Conservation (phyloP, 140 eudicot species). For the Anethum foeniculum region DNA sequence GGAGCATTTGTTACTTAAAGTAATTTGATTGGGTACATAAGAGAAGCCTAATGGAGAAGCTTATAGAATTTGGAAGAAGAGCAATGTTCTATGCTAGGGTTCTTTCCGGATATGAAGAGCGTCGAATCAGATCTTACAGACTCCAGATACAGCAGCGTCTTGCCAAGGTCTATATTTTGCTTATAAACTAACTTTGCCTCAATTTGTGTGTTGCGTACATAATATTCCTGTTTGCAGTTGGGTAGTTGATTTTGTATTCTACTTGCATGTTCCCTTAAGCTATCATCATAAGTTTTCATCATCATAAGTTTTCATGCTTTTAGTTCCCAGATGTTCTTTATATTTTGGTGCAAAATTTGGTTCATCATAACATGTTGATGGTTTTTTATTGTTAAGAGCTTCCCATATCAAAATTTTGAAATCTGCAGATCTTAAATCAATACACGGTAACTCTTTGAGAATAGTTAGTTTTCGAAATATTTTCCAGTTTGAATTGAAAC, state of each 20-base stretch:
- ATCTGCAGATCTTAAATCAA: background rate
- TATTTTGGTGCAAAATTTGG: background rate
- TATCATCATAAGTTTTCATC: background rate
- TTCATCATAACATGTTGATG: background rate
- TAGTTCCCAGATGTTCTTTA: background rate
- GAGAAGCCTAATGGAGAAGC: conserved; percentile 34
- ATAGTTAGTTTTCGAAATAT: background rate
- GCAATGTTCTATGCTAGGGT: conserved; percentile 81
- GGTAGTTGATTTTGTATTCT: background rate
- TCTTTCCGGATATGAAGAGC: conserved; percentile 83
- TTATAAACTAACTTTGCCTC: background rate
- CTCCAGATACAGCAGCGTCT: conserved; percentile 27
- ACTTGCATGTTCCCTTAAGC: background rate
- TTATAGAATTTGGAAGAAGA: conserved; percentile 58
- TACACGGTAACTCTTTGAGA: background rate
- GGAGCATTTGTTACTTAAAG: background rate
- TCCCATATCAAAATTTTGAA: background rate
- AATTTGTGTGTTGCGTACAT: background rate
- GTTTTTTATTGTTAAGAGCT: background rate
- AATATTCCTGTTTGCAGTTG: background rate
- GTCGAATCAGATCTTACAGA: conserved; percentile 62
- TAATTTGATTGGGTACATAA: background rate
- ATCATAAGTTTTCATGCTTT: background rate
- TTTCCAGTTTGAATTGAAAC: background rate
- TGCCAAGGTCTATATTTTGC: background rate